phyloP scores from a whole-genome alignment of 371 early-diverging fungal genomes.

The Mycotypha africana region DNA sequence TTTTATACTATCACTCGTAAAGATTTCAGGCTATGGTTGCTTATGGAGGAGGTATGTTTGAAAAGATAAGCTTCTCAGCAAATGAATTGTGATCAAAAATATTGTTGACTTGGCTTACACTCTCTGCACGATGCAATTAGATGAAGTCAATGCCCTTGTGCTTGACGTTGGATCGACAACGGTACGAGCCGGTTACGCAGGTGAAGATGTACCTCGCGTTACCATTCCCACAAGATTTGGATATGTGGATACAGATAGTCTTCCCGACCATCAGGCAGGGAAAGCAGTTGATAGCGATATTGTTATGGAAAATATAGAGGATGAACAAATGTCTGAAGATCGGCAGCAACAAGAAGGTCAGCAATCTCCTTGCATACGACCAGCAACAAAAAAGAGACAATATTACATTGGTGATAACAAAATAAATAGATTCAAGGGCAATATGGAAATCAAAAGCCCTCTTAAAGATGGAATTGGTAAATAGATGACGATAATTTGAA shows the following conservation, averaged over 20 bases:
- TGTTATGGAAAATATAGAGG: slow-evolving; percentile 16
- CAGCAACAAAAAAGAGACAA: slow-evolving; percentile 9
- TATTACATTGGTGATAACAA: slow-evolving; percentile 82
- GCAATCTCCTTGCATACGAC: too few species aligned
- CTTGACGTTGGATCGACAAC: slow-evolving; percentile 85
- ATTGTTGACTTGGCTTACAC: too few species aligned
- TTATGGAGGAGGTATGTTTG: slow-evolving; percentile 76
- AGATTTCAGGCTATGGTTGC: slow-evolving; percentile 42
- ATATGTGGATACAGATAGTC: slow-evolving; percentile 19
- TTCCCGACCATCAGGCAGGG: neutral
- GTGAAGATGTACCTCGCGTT: slow-evolving; percentile 88
- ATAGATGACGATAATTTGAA: neutral
- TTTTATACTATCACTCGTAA: neutral
- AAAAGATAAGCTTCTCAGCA: too few species aligned
- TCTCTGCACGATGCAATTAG: too few species aligned
- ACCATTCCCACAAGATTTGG: slow-evolving; percentile 72
- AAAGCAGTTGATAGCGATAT: slow-evolving; percentile 22
- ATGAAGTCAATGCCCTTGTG: slow-evolving; percentile 91
- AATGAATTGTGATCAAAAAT: too few species aligned
- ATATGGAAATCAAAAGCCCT: slow-evolving; percentile 77
- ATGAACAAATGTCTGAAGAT: too few species aligned
- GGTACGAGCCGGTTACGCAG: slow-evolving; percentile 93
- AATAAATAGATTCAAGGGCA: slow-evolving; percentile 60
- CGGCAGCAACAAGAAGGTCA: too few species aligned
- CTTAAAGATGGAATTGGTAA: slow-evolving; percentile 66